Evolutionary conservation across 1,284 basidiomycete genomes (phyloP).

Genomic region (Rhodotorula sp.): DNA sequence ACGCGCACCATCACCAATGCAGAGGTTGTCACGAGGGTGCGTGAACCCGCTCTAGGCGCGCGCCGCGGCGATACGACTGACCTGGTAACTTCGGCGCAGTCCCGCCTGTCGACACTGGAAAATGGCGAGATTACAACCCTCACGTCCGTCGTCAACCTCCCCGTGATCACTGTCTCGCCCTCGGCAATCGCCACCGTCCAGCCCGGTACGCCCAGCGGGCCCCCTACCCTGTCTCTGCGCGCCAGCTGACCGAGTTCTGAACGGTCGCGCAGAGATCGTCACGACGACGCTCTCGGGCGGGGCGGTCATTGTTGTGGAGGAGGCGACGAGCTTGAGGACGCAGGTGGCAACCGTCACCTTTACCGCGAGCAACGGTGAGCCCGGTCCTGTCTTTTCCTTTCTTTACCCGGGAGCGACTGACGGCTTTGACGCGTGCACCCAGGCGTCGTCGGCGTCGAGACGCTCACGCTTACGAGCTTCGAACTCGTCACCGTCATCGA

Average conservation of each 20-base stretch:
- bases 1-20: background rate
- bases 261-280: background rate
- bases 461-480: slow-evolving; percentile 14
- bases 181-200: background rate
- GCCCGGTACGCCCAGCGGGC: background rate
- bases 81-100: background rate
- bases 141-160: slow-evolving; percentile 10
- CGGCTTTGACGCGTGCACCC: background rate
- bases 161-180: slow-evolving; percentile 13
- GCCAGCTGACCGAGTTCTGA: background rate
- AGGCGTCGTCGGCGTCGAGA: slow-evolving; percentile 5
- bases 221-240: background rate
- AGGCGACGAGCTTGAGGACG: slow-evolving; percentile 6
- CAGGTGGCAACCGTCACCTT: slow-evolving; percentile 10
- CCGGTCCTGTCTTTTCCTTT: background rate
- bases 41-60: background rate
- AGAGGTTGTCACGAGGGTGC: background rate
- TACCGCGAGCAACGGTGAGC: slow-evolving; percentile 8
- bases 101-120: slow-evolving; percentile 4
- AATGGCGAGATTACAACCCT: slow-evolving; percentile 10
- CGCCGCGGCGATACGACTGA: too few species aligned
- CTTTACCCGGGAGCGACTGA: background rate
- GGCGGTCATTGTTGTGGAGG: slow-evolving; percentile 4
- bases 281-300: slow-evolving; percentile 20
- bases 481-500: slow-evolving; percentile 20